Base-by-base conservation (phyloP, 768 basidiomycete genomes). In the Lentinula lateritia region DNA sequence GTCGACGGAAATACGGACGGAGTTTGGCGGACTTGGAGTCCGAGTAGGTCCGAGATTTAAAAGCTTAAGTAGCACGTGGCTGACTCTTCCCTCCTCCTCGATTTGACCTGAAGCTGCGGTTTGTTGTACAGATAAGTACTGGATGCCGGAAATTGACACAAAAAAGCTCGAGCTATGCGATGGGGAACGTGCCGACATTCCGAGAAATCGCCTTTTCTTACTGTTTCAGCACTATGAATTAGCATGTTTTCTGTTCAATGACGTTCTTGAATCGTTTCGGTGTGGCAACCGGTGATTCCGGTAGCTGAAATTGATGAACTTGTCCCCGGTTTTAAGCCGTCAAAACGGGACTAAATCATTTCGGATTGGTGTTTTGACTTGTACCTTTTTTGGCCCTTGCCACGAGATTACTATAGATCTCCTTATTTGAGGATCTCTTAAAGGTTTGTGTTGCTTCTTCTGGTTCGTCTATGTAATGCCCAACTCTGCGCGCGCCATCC, bases 321-420 rank as follows among this genome's bases (percentile, higher is more conserved):
- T 54, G 35, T 48, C 35, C n/a, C 53, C 35, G 53, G 53, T 36
- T 54, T 54, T 36, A 9, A 38, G 53, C 53, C 53, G 53, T 54
- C 53, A 36, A 54, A 54, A 54, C 18, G 53, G 53, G 38, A 54
- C 53, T 54, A 54, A 54, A 38, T 36, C 53, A 41, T 54, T 54
- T 54, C 38, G 32, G 53, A 54, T 16, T 20, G n/a, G 32, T 36
- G 50, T 52, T 52, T 52, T 54, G 53, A 54, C 35, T 41, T 39
- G 53, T 54, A 54, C 53, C 53, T 54, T 54, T 54, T 54, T 54
- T 20, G 18, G 38, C 50, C 50, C 50, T 54, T 54, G 53, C 53
- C 53, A 54, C 53, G 53, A 42, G 41, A 56, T 41, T 43, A 42
- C 41, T 28, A 56, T 56, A 28, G 41, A 56, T 39, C 35, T 38